These are phyloP conservation scores for Podaxis sp. DNA, from an alignment of 768 basidiomycete genomes.

Conservation along the genomic window DNA sequence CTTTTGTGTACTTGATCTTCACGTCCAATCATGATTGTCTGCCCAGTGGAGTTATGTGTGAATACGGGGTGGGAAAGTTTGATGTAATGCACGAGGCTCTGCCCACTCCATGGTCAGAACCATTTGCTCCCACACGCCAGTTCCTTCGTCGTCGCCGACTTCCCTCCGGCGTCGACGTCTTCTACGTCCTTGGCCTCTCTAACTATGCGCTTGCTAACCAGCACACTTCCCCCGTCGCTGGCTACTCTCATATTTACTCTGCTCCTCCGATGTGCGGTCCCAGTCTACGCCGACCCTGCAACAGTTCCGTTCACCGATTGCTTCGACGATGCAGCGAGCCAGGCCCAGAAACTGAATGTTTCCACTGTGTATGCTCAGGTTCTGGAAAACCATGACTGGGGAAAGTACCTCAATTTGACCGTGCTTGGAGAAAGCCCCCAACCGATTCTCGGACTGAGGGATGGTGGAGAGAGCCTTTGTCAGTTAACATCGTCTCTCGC, in stretches of 20 bases:
- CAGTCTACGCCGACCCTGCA: constrained; percentile 50
- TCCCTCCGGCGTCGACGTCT: not conserved
- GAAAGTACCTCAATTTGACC: constrained; percentile 61
- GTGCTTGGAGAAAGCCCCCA: constrained; percentile 62
- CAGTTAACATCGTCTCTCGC: constrained; percentile 22
- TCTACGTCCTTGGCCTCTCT: not conserved
- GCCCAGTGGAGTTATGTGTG: not conserved
- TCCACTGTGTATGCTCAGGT: constrained; percentile 73
- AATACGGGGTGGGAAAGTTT: constrained; percentile 1
- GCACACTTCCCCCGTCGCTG: not conserved
- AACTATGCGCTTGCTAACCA: not conserved
- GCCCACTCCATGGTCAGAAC: not conserved
- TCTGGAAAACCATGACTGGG: constrained; percentile 36
- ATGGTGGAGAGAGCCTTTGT: constrained; percentile 65
- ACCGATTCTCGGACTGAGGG: constrained; percentile 55
- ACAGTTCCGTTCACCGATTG: constrained; percentile 66
- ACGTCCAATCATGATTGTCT: not conserved
- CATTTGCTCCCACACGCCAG: not conserved
- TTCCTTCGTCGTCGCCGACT: not conserved
- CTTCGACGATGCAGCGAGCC: constrained; percentile 44
- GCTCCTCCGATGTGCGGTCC: constrained; percentile 21
- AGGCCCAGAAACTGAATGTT: constrained; percentile 56
- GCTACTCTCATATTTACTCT: constrained; percentile 21
- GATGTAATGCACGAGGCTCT: constrained; percentile 7
- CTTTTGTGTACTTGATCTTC: not conserved